Evolutionary conservation across 148 eudicot genomes (phyloP).

Genomic region (Heliamphora exappendiculata): DNA sequence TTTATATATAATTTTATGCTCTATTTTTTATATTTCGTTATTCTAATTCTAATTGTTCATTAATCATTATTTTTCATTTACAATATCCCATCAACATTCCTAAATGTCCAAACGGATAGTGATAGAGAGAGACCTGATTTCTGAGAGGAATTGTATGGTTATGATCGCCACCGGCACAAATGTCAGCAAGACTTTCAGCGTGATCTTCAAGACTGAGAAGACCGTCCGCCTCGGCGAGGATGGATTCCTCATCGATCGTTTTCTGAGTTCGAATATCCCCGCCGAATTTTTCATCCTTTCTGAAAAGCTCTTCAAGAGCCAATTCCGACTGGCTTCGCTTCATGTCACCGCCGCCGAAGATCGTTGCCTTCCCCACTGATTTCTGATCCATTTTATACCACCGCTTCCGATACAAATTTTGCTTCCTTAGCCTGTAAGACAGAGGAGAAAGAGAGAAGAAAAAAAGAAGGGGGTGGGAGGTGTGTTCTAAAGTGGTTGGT

Average conservation of each 20-base stretch:
- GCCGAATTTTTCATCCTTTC: not conserved
- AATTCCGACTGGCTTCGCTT: slow-evolving; percentile 20
- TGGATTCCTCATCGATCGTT: not conserved
- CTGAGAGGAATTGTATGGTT: not conserved
- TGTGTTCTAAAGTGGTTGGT: too few species aligned
- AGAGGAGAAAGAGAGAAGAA: too few species aligned
- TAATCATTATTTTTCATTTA: too few species aligned
- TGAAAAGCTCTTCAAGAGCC: slow-evolving; percentile 15
- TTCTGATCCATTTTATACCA: slow-evolving; percentile 1
- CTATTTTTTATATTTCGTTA: too few species aligned
- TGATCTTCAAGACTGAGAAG: not conserved
- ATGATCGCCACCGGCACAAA: not conserved
- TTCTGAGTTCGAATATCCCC: not conserved
- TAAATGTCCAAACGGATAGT: too few species aligned
- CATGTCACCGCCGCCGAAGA: slow-evolving; percentile 7
- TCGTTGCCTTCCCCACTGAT: not conserved
- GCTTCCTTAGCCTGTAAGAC: too few species aligned
- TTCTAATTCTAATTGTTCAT: too few species aligned
- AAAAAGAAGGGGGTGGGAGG: too few species aligned
- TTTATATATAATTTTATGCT: too few species aligned
- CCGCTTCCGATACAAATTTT: too few species aligned
- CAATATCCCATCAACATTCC: too few species aligned
- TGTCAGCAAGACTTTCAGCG: not conserved
- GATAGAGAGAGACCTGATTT: slow-evolving; percentile 5
- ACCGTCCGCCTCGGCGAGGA: not conserved